These are phyloP conservation scores for Wickerhamomyces mucosus DNA, from an alignment of 805 yeast species.

Conservation along the genomic window DNA sequence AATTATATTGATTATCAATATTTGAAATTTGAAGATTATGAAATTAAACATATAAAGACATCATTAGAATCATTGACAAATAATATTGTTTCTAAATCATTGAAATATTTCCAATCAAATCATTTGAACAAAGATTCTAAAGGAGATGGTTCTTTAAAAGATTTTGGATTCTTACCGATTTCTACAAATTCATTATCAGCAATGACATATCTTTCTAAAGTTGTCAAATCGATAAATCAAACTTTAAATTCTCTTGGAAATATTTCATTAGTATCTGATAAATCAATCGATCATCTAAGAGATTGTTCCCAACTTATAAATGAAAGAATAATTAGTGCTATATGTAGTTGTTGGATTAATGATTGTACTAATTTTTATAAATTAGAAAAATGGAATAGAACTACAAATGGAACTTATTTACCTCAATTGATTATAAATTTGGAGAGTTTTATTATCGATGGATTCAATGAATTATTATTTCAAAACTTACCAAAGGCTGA, in stretches of 20 bases:
- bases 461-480: conserved; percentile 24
- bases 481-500: conserved; percentile 24
- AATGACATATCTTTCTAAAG: conserved; percentile 37
- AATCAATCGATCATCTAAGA: conserved; percentile 27
- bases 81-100: conserved; percentile 21
- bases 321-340: conserved; percentile 35
- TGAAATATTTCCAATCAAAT: conserved; percentile 25
- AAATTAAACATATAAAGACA: conserved; percentile 29
- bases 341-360: conserved; percentile 40
- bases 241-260: conserved; percentile 35
- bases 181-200: conserved; percentile 54
- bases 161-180: conserved; percentile 55
- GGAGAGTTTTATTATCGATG: conserved; percentile 25
- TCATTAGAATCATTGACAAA: conserved; percentile 31
- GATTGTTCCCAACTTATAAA: conserved; percentile 27
- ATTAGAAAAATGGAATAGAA: conserved; percentile 30
- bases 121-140: conserved; percentile 7
- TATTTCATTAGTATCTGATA: conserved; percentile 25
- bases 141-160: conserved; percentile 21
- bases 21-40: conserved; percentile 32
- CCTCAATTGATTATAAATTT: conserved; percentile 26
- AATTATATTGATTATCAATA: conserved; percentile 24
- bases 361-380: conserved; percentile 34
- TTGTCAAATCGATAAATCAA: conserved; percentile 33
- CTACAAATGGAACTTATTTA: conserved; percentile 27